Evolutionary conservation across 2,329 filamentous ascomycete genomes (phyloP).

Genomic region (Raffaelea albimanens): DNA sequence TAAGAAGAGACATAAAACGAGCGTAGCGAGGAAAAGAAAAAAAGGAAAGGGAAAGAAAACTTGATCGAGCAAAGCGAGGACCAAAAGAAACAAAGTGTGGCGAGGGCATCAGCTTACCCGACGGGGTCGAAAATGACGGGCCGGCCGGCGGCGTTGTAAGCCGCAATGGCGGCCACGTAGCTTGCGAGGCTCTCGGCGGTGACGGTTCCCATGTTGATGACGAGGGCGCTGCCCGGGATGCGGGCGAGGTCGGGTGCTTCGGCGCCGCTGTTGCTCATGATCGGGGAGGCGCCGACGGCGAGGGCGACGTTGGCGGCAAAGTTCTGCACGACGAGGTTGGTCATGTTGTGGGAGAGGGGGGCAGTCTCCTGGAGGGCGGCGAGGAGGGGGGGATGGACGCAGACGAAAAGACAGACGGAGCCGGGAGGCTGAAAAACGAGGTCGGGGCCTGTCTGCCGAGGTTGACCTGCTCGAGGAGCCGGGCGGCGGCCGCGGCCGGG

Average conservation of each 20-base stretch:
- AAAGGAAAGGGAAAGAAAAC: too few species aligned
- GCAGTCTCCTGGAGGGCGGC: slow-evolving; percentile 49
- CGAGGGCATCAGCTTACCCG: slow-evolving; percentile 40
- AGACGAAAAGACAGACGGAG: not conserved
- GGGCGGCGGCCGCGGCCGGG: slow-evolving; percentile 51
- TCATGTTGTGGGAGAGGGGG: slow-evolving; percentile 92
- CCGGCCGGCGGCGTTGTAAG: slow-evolving; percentile 69
- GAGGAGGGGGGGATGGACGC: slow-evolving; percentile 35
- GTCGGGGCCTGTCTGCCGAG: slow-evolving; percentile 4
- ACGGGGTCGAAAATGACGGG: slow-evolving; percentile 85
- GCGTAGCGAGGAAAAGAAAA: slow-evolving; percentile 2
- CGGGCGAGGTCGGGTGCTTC: slow-evolving; percentile 75
- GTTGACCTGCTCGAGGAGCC: slow-evolving; percentile 48
- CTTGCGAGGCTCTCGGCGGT: slow-evolving; percentile 64
- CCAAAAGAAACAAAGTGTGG: not conserved
- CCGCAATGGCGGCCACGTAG: slow-evolving; percentile 63
- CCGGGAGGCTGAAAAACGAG: slow-evolving; percentile 2
- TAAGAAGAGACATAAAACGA: not conserved
- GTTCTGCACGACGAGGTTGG: slow-evolving; percentile 91
- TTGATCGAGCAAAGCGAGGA: not conserved
- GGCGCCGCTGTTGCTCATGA: slow-evolving; percentile 82
- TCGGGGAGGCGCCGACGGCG: slow-evolving; percentile 75
- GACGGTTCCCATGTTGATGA: slow-evolving; percentile 93
- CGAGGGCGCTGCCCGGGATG: slow-evolving; percentile 61
- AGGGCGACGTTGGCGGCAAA: slow-evolving; percentile 87